Conservation (phyloP, 2,329 filamentous ascomycete genomes). For the Leptographium procerum region DNA sequence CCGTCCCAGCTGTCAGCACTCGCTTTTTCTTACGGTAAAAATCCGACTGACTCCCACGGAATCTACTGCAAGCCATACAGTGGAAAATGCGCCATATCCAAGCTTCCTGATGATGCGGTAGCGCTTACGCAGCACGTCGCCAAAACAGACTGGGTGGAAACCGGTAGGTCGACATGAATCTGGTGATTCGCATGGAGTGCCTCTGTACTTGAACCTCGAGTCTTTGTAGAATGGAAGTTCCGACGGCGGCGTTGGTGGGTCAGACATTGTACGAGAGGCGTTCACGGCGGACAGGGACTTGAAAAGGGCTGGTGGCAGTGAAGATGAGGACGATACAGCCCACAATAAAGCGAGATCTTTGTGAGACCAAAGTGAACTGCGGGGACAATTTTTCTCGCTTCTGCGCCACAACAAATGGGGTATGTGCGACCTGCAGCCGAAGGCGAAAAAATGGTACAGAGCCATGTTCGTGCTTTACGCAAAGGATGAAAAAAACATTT, state of each 20-base stretch:
- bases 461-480: too few relatives aligned
- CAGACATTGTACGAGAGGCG: conserved; percentile 8
- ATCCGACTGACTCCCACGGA: background rate
- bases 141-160: conserved; percentile 4
- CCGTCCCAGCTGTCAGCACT: conserved; percentile 1
- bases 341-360: background rate
- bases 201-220: conserved; percentile 3
- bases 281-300: background rate
- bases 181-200: conserved; percentile 2
- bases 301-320: background rate
- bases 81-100: conserved; percentile 4
- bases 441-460: too few relatives aligned
- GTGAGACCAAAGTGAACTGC: too few relatives aligned
- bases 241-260: conserved; percentile 1
- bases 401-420: too few relatives aligned
- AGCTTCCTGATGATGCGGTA: conserved; percentile 6
- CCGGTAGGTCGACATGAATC: conserved; percentile 1
- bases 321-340: conserved; percentile 3
- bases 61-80: conserved; percentile 7
- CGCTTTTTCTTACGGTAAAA: background rate
- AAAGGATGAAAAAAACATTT: too few relatives aligned
- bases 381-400: too few relatives aligned
- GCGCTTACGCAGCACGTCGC: conserved; percentile 2
- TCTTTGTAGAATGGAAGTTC: conserved; percentile 1
- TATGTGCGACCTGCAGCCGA: too few relatives aligned